These are phyloP conservation scores for Amylostereum areolatum DNA, from an alignment of 1,284 basidiomycete genomes.

Conservation along the genomic window DNA sequence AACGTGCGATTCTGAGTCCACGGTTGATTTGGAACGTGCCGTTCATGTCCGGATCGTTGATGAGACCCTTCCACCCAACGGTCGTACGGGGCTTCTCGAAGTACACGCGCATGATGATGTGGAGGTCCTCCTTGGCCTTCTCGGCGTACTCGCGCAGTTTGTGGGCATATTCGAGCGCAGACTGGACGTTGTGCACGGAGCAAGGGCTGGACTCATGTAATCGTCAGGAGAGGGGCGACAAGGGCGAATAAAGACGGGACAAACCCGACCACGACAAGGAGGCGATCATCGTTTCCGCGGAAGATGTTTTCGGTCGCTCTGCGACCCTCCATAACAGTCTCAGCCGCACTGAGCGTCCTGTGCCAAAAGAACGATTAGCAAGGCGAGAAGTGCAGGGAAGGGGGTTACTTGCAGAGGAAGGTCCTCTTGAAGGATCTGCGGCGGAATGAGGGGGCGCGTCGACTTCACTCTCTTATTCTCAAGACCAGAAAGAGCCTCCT, in stretches of 20 bases:
- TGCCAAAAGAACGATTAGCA: not conserved
- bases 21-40: slow-evolving; percentile 92
- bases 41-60: slow-evolving; percentile 91
- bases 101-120: slow-evolving; percentile 96
- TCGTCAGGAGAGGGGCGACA: slow-evolving; percentile 7
- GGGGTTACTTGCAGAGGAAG: slow-evolving; percentile 53
- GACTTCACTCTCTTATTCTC: slow-evolving; percentile 86
- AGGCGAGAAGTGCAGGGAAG: not conserved
- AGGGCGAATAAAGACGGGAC: slow-evolving; percentile 19
- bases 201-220: slow-evolving; percentile 60
- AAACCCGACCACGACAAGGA: slow-evolving; percentile 84
- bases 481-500: slow-evolving; percentile 72
- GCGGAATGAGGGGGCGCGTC: slow-evolving; percentile 85
- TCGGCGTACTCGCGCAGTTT: slow-evolving; percentile 81
- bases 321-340: slow-evolving; percentile 85
- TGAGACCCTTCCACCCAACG: slow-evolving; percentile 97
- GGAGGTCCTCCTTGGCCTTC: slow-evolving; percentile 75
- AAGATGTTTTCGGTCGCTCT: slow-evolving; percentile 74
- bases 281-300: slow-evolving; percentile 80
- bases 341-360: slow-evolving; percentile 66
- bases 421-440: slow-evolving; percentile 90
- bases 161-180: slow-evolving; percentile 81
- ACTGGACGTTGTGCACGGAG: slow-evolving; percentile 85
- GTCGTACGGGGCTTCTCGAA: slow-evolving; percentile 97
- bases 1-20: slow-evolving; percentile 87